Percentiles rank a stretch among this genome's conserved stretches.
These are phyloP conservation scores for Mortierella sp. DNA, from an alignment of 371 early-diverging fungal species.

Conservation along the genomic window DNA sequence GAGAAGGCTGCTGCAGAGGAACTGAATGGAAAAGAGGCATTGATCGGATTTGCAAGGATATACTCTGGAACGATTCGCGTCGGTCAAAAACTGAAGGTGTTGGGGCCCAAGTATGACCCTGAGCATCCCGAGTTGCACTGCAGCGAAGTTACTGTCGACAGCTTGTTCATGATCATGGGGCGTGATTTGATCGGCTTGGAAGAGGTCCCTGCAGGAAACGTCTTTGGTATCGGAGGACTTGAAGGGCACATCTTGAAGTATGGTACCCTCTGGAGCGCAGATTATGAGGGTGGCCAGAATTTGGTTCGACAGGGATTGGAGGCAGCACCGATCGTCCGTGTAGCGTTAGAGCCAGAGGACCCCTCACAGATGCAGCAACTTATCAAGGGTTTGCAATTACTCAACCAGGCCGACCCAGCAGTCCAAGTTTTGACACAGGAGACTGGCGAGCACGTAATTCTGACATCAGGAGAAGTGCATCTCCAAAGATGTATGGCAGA, in stretches of 20 bases:
- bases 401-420: conserved; percentile 95
- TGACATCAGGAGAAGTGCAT: conserved; percentile 97
- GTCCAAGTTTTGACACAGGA: conserved; percentile 92
- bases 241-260: conserved; percentile 90
- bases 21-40: conserved; percentile 59
- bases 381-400: conserved; percentile 85
- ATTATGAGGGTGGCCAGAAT: conserved; percentile 65
- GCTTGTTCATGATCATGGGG: conserved; percentile 96
- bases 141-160: conserved; percentile 79
- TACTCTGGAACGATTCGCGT: conserved; percentile 91
- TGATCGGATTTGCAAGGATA: conserved; percentile 94
- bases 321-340: conserved; percentile 91
- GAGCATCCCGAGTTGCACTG: conserved; percentile 73
- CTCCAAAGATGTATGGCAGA: conserved; percentile 91
- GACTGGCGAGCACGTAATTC: conserved; percentile 96
- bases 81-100: conserved; percentile 87
- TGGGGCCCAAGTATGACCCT: conserved; percentile 95
- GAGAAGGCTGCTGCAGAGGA: conserved; percentile 56
- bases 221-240: conserved; percentile 96
- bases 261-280: conserved; percentile 85
- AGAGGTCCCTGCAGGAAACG: conserved; percentile 94
- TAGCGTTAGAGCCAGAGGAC: conserved; percentile 93
- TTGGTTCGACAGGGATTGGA: conserved; percentile 67
- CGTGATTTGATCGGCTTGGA: conserved; percentile 86
- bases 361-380: conserved; percentile 90